Base-by-base conservation (phyloP, 1,284 basidiomycete species). In the Stereum hirsutum region DNA sequence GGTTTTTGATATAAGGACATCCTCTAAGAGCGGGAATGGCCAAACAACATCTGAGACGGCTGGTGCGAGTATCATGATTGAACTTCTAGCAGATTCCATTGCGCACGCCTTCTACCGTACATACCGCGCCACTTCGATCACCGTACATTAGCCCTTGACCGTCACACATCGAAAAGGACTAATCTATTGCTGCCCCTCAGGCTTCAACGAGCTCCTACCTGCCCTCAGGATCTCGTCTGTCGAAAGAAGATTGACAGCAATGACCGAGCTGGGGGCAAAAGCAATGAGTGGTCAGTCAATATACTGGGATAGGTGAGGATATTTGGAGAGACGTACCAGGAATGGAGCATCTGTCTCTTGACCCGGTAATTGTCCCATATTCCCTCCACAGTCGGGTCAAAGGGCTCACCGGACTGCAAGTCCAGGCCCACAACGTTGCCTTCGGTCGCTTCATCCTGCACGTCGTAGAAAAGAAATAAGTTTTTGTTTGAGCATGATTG, bases 361-460 rank as follows among this genome's bases (percentile, higher is more conserved):
- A 99, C 96, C 47, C 96, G 75, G 64, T 97, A 99, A 66, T 99
- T 99, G 64, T 99, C 96, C 94, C 95, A 99, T 15, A 99, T 83
- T 31, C 96, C 96, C 58, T 92, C 86, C 4, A 90, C 83, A 12
- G 90, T 87, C 5, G 96, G 95, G 59, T 99, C 95, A 59, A 96
- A 90, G 3, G 95, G 93, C 62, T 98, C 93, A 46, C 96, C 96
- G 24, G 91, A 89, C 59, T 91, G 73, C 33, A 99, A 71, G 64
- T 99, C 90, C 50, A 99, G 65, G 21, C 96, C 96, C 48, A 96
- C 93, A 31, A 78, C 68, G 51, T 89, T 89, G 23, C 92, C 93
- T 51, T 96, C 93, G 0, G 85, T 82, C 56, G 90, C 83, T 60
- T 98, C 94, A 51, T 98, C 95, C 81, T 93, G 54, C 25, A 3